Conservation (phyloP, 106 monocot genomes). For the Xerophyta viscosa region DNA sequence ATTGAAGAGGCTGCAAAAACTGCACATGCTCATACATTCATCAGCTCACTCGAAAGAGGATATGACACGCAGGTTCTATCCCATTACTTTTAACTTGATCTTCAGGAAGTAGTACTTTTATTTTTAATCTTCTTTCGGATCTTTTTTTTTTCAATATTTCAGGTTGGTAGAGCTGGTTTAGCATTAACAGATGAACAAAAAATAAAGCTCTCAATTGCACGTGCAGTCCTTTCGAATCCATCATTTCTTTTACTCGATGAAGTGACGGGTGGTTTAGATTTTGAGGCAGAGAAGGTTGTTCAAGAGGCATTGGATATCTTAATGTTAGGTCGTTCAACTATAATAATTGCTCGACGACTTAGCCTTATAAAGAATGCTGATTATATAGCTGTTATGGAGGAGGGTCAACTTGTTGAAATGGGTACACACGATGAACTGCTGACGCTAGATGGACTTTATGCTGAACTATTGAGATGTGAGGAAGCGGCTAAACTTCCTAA, state of each 20-base stretch:
- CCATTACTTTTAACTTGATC: background rate
- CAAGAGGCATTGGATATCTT: constrained; percentile 91
- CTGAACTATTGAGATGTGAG: constrained; percentile 94
- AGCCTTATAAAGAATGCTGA: constrained; percentile 96
- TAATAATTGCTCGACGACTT: constrained; percentile 92
- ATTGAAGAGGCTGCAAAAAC: constrained; percentile 99
- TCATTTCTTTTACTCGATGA: constrained; percentile 97
- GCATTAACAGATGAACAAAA: constrained; percentile 85
- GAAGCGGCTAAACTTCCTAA: constrained; percentile 95
- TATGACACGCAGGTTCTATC: constrained; percentile 78
- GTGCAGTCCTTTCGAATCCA: constrained; percentile 95
- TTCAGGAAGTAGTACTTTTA: background rate
- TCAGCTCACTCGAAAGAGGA: constrained; percentile 76
- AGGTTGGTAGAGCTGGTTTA: constrained; percentile 95
- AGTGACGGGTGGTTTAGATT: constrained; percentile 97
- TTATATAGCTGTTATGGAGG: constrained; percentile 99
- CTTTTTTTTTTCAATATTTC: constrained; percentile 2
- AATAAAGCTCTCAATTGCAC: constrained; percentile 93
- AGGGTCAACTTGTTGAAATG: constrained; percentile 97
- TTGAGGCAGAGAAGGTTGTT: constrained; percentile 91
- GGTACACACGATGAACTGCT: constrained; percentile 96
- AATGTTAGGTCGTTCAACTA: constrained; percentile 96
- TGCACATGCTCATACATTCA: constrained; percentile 92
- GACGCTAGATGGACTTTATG: constrained; percentile 83
- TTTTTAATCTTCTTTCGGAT: background rate